These are phyloP conservation scores for Mercurialis annua DNA, from an alignment of 345 rosid species.

Conservation along the genomic window DNA sequence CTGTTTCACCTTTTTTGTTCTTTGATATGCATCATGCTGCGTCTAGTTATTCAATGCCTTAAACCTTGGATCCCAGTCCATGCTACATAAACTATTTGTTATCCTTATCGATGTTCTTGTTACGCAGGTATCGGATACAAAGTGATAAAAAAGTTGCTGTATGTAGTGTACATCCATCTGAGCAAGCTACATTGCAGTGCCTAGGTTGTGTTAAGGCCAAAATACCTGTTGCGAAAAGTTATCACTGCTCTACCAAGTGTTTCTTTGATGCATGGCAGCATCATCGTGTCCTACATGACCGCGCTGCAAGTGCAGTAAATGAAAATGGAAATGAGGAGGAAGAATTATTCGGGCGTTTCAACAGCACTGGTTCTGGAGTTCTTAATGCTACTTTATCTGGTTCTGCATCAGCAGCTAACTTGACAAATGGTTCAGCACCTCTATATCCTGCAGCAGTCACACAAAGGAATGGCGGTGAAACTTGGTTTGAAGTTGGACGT, in stretches of 20 bases:
- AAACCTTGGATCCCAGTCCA: background rate
- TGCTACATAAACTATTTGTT: background rate
- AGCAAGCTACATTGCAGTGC: slow-evolving; percentile 84
- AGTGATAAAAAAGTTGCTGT: slow-evolving; percentile 83
- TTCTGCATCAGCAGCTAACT: slow-evolving; percentile 57
- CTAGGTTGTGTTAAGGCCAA: slow-evolving; percentile 85
- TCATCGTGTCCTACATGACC: slow-evolving; percentile 91
- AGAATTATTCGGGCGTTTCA: slow-evolving; percentile 79
- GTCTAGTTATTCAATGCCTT: background rate
- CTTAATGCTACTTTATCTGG: slow-evolving; percentile 55
- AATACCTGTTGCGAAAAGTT: slow-evolving; percentile 79
- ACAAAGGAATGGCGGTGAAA: slow-evolving; percentile 82
- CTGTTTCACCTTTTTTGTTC: background rate
- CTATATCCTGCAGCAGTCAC: slow-evolving; percentile 62
- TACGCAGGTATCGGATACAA: slow-evolving; percentile 84
- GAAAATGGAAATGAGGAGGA: slow-evolving; percentile 91
- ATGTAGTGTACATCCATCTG: slow-evolving; percentile 93
- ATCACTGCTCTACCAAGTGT: slow-evolving; percentile 90
- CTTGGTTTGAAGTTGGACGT: slow-evolving; percentile 92
- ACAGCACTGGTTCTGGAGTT: slow-evolving; percentile 71
- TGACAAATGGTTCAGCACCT: slow-evolving; percentile 71
- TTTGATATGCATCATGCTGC: background rate
- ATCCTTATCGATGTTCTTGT: slow-evolving; percentile 13
- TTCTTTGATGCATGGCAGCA: slow-evolving; percentile 99
- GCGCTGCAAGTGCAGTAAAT: slow-evolving; percentile 73